These are phyloP conservation scores for Yarrowia keelungensis DNA, from an alignment of 805 yeast species.

Conservation along the genomic window DNA sequence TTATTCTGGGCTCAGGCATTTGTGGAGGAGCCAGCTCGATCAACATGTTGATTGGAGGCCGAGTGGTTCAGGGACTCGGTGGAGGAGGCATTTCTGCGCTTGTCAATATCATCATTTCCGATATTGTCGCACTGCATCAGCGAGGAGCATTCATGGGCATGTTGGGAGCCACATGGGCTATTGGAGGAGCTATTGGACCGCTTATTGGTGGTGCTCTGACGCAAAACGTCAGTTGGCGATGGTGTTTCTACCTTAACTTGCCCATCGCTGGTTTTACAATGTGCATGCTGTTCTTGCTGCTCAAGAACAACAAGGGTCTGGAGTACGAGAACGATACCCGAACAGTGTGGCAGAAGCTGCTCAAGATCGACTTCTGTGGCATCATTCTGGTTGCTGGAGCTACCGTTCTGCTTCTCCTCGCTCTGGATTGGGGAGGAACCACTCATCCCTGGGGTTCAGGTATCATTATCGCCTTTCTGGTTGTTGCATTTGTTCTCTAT, in stretches of 20 bases:
- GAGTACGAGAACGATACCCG: slow-evolving; percentile 49
- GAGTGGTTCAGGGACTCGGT: slow-evolving; percentile 73
- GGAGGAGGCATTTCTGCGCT: slow-evolving; percentile 68
- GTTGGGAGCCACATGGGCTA: slow-evolving; percentile 44
- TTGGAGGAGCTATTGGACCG: slow-evolving; percentile 57
- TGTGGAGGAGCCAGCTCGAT: slow-evolving; percentile 55
- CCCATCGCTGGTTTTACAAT: slow-evolving; percentile 51
- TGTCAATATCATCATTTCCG: slow-evolving; percentile 61
- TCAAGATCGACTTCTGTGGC: slow-evolving; percentile 62
- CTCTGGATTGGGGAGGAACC: slow-evolving; percentile 62
- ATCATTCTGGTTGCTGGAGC: slow-evolving; percentile 59
- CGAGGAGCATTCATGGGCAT: slow-evolving; percentile 44
- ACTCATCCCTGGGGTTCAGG: slow-evolving; percentile 61
- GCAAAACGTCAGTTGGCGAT: slow-evolving; percentile 57
- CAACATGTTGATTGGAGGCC: slow-evolving; percentile 68
- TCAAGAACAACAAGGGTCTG: slow-evolving; percentile 42
- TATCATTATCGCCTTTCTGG: slow-evolving; percentile 56
- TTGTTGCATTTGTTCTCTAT: slow-evolving; percentile 54
- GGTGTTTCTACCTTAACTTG: slow-evolving; percentile 58
- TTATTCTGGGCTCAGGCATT: slow-evolving; percentile 54
- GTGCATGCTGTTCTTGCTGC: slow-evolving; percentile 44
- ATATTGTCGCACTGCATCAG: slow-evolving; percentile 47
- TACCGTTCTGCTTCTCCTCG: slow-evolving; percentile 55
- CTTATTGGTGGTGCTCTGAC: slow-evolving; percentile 61
- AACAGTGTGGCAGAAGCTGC: slow-evolving; percentile 52